phyloP scores from a whole-genome alignment of 2,329 filamentous ascomycete species.

The Hypoxylon sp. region DNA sequence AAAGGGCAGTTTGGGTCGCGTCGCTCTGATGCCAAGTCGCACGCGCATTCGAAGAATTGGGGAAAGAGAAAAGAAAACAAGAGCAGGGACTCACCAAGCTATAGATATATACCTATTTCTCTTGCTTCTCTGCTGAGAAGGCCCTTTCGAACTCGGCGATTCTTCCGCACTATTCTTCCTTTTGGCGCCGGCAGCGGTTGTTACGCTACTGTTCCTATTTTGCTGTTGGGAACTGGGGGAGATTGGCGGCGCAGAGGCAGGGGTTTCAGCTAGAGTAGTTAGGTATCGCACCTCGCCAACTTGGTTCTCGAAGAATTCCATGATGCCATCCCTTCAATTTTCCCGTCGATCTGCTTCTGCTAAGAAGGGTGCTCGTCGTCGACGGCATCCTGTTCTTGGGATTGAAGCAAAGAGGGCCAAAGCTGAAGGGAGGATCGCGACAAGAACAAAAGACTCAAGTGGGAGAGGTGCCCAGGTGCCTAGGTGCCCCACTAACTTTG shows the following conservation, averaged over 20 bases:
- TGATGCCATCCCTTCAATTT: constrained; percentile 43
- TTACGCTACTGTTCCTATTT: constrained; percentile 30
- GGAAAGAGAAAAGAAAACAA: constrained; percentile 5
- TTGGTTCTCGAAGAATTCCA: constrained; percentile 57
- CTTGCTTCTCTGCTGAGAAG: constrained; percentile 67
- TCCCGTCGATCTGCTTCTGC: constrained; percentile 24
- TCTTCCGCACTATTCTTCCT: constrained; percentile 51
- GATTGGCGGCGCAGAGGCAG: constrained; percentile 36
- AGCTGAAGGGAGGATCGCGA: constrained; percentile 27
- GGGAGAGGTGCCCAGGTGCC: too few relatives aligned
- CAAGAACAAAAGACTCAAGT: constrained; percentile 18
- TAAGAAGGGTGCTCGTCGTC: constrained; percentile 7
- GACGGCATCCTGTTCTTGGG: constrained; percentile 30
- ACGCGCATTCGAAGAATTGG: constrained; percentile 9
- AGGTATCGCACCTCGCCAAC: constrained; percentile 56
- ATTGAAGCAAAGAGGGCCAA: constrained; percentile 19
- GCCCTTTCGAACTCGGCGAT: constrained; percentile 43
- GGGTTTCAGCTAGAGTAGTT: constrained; percentile 50
- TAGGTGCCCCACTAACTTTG: constrained; percentile 33
- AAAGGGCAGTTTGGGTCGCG: constrained; percentile 7
- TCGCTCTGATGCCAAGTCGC: constrained; percentile 2
- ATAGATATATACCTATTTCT: constrained; percentile 75
- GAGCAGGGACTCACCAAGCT: constrained; percentile 65
- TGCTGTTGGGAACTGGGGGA: constrained; percentile 43
- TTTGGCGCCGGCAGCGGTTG: constrained; percentile 43